phyloP scores from a whole-genome alignment of 495 filamentous ascomycete species.

The Penicillium daleae region DNA sequence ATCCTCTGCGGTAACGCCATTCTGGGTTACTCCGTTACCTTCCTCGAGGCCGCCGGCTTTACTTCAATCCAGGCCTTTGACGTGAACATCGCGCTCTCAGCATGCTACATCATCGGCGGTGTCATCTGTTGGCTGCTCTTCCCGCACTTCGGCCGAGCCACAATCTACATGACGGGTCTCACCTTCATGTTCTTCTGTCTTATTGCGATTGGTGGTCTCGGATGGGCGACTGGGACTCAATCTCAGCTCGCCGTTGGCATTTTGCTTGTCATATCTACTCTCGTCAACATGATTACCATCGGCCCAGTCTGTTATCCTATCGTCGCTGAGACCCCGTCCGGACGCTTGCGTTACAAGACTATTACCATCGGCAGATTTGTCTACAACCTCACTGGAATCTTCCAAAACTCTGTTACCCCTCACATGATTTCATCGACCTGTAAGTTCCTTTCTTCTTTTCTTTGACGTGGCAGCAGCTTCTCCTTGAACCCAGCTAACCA shows the following conservation, averaged over 20 bases:
- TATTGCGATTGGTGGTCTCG: constrained; percentile 56
- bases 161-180: constrained; percentile 55
- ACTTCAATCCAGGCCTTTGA: constrained; percentile 26
- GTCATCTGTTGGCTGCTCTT: constrained; percentile 65
- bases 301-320: constrained; percentile 47
- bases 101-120: constrained; percentile 65
- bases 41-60: constrained; percentile 46
- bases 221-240: constrained; percentile 46
- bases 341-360: constrained; percentile 39
- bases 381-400: constrained; percentile 38
- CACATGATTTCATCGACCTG: constrained; percentile 22
- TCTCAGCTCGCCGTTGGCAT: constrained; percentile 31
- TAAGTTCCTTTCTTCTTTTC: background rate
- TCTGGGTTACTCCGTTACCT: constrained; percentile 41
- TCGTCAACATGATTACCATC: constrained; percentile 40
- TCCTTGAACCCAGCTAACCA: background rate
- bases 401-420: constrained; percentile 34
- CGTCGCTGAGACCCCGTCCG: constrained; percentile 43
- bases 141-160: constrained; percentile 48
- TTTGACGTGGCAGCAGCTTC: background rate
- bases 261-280: constrained; percentile 35
- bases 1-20: constrained; percentile 40
- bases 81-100: constrained; percentile 48
- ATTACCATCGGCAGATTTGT: constrained; percentile 37
- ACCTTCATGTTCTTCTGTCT: constrained; percentile 47